Base-by-base conservation (phyloP, 352 stramenopile species). In the Peronosclerospora sorghi region DNA sequence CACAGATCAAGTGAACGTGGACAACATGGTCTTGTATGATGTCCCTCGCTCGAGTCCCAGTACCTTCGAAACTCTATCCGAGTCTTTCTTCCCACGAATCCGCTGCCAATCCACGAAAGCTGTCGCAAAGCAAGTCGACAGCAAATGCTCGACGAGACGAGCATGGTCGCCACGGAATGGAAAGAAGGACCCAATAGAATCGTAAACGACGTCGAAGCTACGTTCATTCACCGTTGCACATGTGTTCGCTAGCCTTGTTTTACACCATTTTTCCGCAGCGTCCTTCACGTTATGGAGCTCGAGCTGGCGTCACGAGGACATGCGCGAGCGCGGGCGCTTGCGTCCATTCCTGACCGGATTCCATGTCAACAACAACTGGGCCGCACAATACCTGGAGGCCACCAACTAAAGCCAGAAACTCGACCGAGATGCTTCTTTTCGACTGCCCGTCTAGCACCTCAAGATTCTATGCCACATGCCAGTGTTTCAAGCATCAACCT, bases 1-100 rank as follows among this genome's bases (percentile, higher is more conserved):
- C 15, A 83, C 86, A 49, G 62, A 89, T 38, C 26, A 86, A 10
- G 40, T 86, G 5, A 59, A 70, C 2, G 70, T 86, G 13, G 54
- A 82, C 26, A 73, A 74, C 15, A 70, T 89, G 8, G 73, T 87
- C 7, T 53, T 89, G 1, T 89, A 86, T 51, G 77, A 89, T 35
- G 68, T 83, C 8, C 77, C 77, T 5, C 60, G 59, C 48, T 12
- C 65, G 59, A 18, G 41, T 59, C 5, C 27, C 24, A 4, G 36
- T 81, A 1, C 67, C 73, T 8, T 46, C 37, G 21, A 45, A 81
- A 51, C 32, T 85, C 5, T 81, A 77, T 38, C 48, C 56, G n/a
- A 41, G 27, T 26, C 42, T 82, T 6, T 57, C 62, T n/a, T 30
- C 41, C 8, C 36, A 68, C 15, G 40, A 53, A 7, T 7, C 3